phyloP scores from a whole-genome alignment of 2,329 filamentous ascomycete genomes.

The Fusarium ambrosium region DNA sequence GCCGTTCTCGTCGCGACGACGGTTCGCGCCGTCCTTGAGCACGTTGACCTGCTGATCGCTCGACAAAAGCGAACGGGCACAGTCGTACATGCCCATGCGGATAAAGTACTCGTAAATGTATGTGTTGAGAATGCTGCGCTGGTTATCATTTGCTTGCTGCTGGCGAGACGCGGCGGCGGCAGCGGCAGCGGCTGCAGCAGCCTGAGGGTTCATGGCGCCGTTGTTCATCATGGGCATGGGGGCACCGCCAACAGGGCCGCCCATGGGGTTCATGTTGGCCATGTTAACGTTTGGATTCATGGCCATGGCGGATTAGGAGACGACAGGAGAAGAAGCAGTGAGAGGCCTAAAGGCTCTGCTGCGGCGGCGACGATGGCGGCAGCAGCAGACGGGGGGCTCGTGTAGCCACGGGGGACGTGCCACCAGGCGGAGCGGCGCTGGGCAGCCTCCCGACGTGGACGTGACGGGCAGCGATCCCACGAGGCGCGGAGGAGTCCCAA shows the following conservation, averaged over 20 bases:
- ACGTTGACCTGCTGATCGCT: constrained; percentile 76
- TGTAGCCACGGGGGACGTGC: constrained; percentile 52
- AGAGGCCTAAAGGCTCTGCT: constrained; percentile 45
- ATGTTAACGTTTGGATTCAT: constrained; percentile 76
- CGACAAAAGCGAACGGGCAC: constrained; percentile 80
- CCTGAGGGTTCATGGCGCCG: constrained; percentile 56
- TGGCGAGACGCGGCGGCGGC: constrained; percentile 51
- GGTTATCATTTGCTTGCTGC: constrained; percentile 60
- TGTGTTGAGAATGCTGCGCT: constrained; percentile 78
- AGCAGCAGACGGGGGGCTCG: constrained; percentile 43
- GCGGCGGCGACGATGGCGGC: constrained; percentile 28
- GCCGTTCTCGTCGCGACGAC: constrained; percentile 75
- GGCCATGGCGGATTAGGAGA: constrained; percentile 46
- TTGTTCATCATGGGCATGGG: constrained; percentile 78
- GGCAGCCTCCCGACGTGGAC: constrained; percentile 52
- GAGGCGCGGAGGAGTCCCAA: constrained; percentile 37
- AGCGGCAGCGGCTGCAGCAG: constrained; percentile 48
- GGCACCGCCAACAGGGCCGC: constrained; percentile 72
- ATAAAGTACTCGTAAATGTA: constrained; percentile 95
- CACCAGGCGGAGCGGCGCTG: constrained; percentile 52
- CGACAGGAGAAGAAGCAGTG: constrained; percentile 30
- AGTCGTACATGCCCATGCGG: constrained; percentile 85
- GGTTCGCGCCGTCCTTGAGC: constrained; percentile 77
- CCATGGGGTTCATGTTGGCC: constrained; percentile 78
- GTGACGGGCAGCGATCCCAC: constrained; percentile 48